These are phyloP conservation scores for Xylariaceae sp. DNA, from an alignment of 2,329 filamentous ascomycete genomes.

Conservation along the genomic window DNA sequence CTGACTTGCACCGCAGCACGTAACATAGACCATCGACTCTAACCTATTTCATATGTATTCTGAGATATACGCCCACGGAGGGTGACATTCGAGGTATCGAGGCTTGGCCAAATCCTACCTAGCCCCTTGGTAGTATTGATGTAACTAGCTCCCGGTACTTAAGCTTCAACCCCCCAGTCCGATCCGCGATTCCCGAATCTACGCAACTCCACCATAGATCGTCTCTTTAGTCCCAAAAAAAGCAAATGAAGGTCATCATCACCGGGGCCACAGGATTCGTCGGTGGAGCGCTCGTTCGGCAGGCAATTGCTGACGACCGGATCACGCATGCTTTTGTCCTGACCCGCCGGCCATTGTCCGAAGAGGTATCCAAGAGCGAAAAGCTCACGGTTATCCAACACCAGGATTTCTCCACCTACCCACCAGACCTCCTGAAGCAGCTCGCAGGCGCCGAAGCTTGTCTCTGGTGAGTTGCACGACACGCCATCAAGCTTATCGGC, in stretches of 20 bases:
- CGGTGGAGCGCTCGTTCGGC: conserved; percentile 54
- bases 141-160: too few species aligned
- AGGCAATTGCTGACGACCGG: conserved; percentile 51
- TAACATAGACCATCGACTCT: too few species aligned
- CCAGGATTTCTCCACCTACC: conserved; percentile 57
- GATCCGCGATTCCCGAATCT: too few species aligned
- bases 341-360: conserved; percentile 49
- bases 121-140: too few species aligned
- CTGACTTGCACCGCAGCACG: too few species aligned
- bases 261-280: conserved; percentile 62
- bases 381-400: conserved; percentile 55
- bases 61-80: too few species aligned
- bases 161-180: too few species aligned
- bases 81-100: too few species aligned
- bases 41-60: too few species aligned
- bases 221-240: background rate
- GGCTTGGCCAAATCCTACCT: too few species aligned
- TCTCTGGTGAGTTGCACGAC: conserved; percentile 58
- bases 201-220: background rate
- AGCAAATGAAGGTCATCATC: conserved; percentile 61
- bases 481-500: background rate
- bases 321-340: conserved; percentile 57
- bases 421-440: conserved; percentile 48
- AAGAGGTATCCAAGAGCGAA: conserved; percentile 45
- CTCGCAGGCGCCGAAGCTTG: conserved; percentile 58